Evolutionary conservation across 805 yeast species (phyloP).

Genomic region (Spathaspora girioi): DNA sequence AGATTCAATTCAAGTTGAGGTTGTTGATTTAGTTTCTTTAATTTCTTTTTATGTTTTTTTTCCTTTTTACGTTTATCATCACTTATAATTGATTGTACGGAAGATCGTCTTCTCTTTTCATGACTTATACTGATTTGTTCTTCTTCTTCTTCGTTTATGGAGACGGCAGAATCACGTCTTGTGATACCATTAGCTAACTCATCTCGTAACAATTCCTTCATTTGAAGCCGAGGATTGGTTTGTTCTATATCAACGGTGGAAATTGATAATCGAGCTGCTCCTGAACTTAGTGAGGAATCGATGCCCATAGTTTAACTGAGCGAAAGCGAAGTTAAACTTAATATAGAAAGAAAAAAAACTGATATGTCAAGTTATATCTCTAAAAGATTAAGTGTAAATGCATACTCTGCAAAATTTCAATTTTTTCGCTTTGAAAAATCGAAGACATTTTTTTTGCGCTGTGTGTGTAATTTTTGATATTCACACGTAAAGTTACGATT

Average conservation of each 20-base stretch:
- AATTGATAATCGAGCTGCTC: constrained; percentile 27
- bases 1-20: constrained; percentile 14
- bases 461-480: not conserved
- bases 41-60: constrained; percentile 24
- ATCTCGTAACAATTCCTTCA: constrained; percentile 12
- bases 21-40: constrained; percentile 27
- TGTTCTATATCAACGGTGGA: constrained; percentile 17
- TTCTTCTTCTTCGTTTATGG: constrained; percentile 16
- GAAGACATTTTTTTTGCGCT: not conserved
- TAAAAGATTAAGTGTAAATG: not conserved
- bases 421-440: too few relatives aligned
- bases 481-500: not conserved
- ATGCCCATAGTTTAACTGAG: not conserved
- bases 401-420: not conserved
- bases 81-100: constrained; percentile 19
- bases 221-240: constrained; percentile 14
- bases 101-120: constrained; percentile 37
- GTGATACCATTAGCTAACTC: constrained; percentile 1
- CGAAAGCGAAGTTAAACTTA: not conserved
- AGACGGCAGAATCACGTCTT: constrained; percentile 22
- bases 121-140: not conserved
- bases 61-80: constrained; percentile 15
- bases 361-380: too few relatives aligned
- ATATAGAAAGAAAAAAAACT: too few relatives aligned
- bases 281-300: constrained; percentile 13